Evolutionary conservation across 139 green algal genomes (phyloP).

Genomic region (Raphidocelis subcapitata): DNA sequence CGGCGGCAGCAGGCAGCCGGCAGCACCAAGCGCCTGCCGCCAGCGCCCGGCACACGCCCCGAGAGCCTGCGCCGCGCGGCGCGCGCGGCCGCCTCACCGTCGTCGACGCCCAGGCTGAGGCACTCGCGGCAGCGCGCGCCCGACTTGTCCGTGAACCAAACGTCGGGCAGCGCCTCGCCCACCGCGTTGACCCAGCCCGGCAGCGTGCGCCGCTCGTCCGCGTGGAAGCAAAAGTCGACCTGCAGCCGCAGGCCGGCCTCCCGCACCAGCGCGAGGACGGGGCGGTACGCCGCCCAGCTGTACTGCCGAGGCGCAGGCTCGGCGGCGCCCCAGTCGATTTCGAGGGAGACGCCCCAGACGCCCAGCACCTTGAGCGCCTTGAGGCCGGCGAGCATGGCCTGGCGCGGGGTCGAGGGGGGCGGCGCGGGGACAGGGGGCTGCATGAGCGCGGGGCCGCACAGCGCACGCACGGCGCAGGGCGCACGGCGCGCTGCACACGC

Average conservation of each 20-base stretch:
- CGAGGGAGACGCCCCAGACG: slow-evolving; percentile 43
- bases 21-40: too few relatives aligned
- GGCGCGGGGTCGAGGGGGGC: neutral
- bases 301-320: slow-evolving; percentile 37
- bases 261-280: slow-evolving; percentile 35
- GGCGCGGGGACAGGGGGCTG: too few relatives aligned
- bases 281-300: slow-evolving; percentile 46
- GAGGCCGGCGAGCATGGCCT: slow-evolving; percentile 42
- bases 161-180: slow-evolving; percentile 44
- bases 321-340: slow-evolving; percentile 48
- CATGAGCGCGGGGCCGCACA: neutral
- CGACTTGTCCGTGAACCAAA: slow-evolving; percentile 49
- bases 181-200: slow-evolving; percentile 46
- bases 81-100: slow-evolving; percentile 33
- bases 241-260: slow-evolving; percentile 44
- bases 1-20: too few relatives aligned
- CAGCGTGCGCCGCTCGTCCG: slow-evolving; percentile 30
- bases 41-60: too few relatives aligned
- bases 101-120: slow-evolving; percentile 46
- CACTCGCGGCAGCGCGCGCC: slow-evolving; percentile 38
- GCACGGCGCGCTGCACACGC: neutral
- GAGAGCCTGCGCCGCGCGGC: too few relatives aligned
- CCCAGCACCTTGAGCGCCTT: slow-evolving; percentile 45
- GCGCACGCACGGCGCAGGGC: neutral
- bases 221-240: slow-evolving; percentile 50